Conservation (phyloP, 1,284 basidiomycete genomes). For the Austroboletus novae-zelandiae region DNA sequence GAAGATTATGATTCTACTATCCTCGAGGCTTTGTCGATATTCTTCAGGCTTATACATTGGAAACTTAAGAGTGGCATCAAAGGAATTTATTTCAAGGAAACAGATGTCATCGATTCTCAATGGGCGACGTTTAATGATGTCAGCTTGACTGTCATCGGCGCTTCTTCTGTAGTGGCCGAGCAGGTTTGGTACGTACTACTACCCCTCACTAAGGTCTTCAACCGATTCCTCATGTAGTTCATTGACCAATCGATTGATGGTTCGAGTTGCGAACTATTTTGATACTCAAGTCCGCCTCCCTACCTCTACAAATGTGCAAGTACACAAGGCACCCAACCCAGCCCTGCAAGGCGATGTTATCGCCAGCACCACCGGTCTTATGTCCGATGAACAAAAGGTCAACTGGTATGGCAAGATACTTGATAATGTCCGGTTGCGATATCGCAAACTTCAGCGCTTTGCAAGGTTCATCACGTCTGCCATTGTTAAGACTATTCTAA, state of each 20-base stretch:
- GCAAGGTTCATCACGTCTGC: constrained; percentile 58
- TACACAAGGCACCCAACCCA: constrained; percentile 22
- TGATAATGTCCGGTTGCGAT: constrained; percentile 89
- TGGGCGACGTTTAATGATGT: constrained; percentile 96
- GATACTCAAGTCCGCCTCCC: constrained; percentile 90
- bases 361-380: constrained; percentile 35
- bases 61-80: constrained; percentile 93
- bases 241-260: constrained; percentile 87
- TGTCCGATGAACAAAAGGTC: constrained; percentile 82
- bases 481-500: constrained; percentile 8
- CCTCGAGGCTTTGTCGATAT: constrained; percentile 83
- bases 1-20: constrained; percentile 90
- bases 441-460: constrained; percentile 93
- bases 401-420: constrained; percentile 93
- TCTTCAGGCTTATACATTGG: constrained; percentile 94
- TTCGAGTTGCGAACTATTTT: constrained; percentile 90
- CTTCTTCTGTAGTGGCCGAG: constrained; percentile 91
- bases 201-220: neutral
- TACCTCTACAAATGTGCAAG: constrained; percentile 17
- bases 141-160: constrained; percentile 85
- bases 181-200: constrained; percentile 74
- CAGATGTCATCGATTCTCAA: constrained; percentile 94
- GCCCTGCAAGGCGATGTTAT: constrained; percentile 31
- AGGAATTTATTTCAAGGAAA: constrained; percentile 96
- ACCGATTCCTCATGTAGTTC: constrained; percentile 46